Percentiles rank a stretch among this genome's conserved stretches.
Evolutionary conservation across 2,329 filamentous ascomycete species (phyloP).

Genomic region (Nemania sp.): DNA sequence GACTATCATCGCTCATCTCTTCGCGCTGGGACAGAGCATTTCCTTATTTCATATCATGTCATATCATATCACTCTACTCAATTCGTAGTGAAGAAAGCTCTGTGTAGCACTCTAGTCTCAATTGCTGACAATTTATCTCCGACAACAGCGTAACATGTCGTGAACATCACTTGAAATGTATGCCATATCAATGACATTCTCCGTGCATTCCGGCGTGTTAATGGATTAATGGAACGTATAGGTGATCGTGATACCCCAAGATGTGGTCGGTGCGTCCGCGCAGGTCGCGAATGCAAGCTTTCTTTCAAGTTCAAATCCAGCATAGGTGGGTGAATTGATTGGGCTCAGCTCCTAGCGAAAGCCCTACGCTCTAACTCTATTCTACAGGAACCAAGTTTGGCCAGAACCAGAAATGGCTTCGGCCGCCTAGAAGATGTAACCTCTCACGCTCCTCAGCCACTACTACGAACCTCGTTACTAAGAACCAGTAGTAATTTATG

Average conservation of each 20-base stretch:
- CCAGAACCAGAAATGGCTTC: constrained; percentile 50
- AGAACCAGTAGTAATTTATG: constrained; percentile 48
- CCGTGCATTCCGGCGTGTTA: constrained; percentile 22
- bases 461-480: constrained; percentile 16
- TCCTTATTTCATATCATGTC: no score
- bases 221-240: constrained; percentile 46
- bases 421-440: constrained; percentile 47
- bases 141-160: constrained; percentile 58
- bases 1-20: not conserved
- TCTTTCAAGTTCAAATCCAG: constrained; percentile 53
- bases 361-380: constrained; percentile 20
- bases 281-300: constrained; percentile 51
- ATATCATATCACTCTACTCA: not conserved
- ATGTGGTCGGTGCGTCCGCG: constrained; percentile 50
- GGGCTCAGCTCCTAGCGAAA: constrained; percentile 1
- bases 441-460: not conserved
- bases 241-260: constrained; percentile 55
- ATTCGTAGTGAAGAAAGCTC: not conserved
- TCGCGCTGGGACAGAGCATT: not conserved
- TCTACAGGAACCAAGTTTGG: constrained; percentile 43
- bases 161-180: constrained; percentile 62
- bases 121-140: constrained; percentile 37
- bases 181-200: constrained; percentile 37
- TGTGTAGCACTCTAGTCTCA: constrained; percentile 4
- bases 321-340: constrained; percentile 43